Evolutionary conservation across 495 filamentous ascomycete genomes (phyloP).

Genomic region (Letharia lupina): DNA sequence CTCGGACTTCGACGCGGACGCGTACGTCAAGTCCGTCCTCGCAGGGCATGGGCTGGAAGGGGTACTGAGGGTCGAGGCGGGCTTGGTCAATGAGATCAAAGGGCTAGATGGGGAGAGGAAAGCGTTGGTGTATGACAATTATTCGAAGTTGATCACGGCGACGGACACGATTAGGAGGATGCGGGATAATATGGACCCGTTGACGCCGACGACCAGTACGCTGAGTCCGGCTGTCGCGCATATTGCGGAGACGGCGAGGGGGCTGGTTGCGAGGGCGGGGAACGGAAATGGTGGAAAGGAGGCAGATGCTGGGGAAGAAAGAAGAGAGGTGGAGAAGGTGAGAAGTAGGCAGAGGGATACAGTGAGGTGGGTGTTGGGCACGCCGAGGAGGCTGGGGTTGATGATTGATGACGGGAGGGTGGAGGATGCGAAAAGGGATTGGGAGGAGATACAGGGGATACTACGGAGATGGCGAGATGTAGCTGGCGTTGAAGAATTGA

Average conservation of each 20-base stretch:
- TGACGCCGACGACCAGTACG: slow-evolving; percentile 60
- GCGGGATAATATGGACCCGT: slow-evolving; percentile 65
- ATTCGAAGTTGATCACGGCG: slow-evolving; percentile 86
- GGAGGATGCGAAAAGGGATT: slow-evolving; percentile 51
- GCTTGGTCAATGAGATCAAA: slow-evolving; percentile 65
- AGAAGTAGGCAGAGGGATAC: slow-evolving; percentile 53
- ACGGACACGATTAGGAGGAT: slow-evolving; percentile 92
- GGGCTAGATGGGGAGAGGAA: slow-evolving; percentile 92
- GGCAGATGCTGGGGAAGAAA: slow-evolving; percentile 31
- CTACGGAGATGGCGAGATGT: slow-evolving; percentile 50
- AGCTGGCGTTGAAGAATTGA: slow-evolving; percentile 52
- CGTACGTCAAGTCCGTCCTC: slow-evolving; percentile 19
- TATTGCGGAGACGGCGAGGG: slow-evolving; percentile 68
- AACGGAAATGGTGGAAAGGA: slow-evolving; percentile 35
- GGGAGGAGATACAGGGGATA: slow-evolving; percentile 42
- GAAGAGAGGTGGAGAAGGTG: slow-evolving; percentile 27
- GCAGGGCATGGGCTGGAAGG: slow-evolving; percentile 41
- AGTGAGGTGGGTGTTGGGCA: slow-evolving; percentile 62
- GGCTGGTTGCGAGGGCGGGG: slow-evolving; percentile 49
- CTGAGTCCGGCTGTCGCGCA: slow-evolving; percentile 68
- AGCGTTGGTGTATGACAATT: slow-evolving; percentile 96
- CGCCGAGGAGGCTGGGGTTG: slow-evolving; percentile 43
- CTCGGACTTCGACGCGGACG: slow-evolving; percentile 33
- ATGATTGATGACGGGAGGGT: slow-evolving; percentile 43
- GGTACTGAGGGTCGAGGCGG: slow-evolving; percentile 54